These are phyloP conservation scores for Diaporthe capsici DNA, from an alignment of 2,329 filamentous ascomycete genomes.

Conservation along the genomic window DNA sequence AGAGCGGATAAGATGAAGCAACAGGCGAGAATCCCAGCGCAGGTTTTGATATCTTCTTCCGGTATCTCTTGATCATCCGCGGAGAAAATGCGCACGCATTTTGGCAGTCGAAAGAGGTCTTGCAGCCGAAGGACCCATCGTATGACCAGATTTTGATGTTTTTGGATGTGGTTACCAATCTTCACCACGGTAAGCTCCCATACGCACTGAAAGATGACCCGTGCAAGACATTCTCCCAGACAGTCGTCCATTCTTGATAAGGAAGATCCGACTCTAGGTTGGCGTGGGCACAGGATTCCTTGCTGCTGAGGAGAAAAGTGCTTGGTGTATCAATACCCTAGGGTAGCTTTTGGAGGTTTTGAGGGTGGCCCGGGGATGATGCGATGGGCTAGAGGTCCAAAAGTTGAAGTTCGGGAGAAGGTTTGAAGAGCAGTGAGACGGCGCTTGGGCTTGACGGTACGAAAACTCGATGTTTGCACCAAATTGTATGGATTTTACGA, in stretches of 20 bases:
- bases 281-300: neutral
- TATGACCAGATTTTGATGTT: slow-evolving; percentile 1
- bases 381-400: neutral
- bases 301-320: neutral
- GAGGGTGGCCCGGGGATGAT: neutral
- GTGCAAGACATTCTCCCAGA: neutral
- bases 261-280: neutral
- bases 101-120: neutral
- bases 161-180: slow-evolving; percentile 2
- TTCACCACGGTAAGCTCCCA: neutral
- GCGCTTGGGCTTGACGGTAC: neutral
- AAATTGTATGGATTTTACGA: neutral
- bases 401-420: neutral
- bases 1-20: neutral
- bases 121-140: neutral
- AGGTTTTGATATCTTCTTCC: neutral
- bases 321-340: neutral
- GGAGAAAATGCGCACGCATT: neutral
- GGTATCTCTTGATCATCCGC: neutral
- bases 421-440: neutral
- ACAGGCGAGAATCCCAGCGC: neutral
- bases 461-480: neutral
- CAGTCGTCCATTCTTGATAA: neutral
- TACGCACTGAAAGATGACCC: neutral
- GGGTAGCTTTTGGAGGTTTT: neutral